Evolutionary conservation across 2,329 filamentous ascomycete genomes (phyloP).

Genomic region (Biscogniauxia sp.): DNA sequence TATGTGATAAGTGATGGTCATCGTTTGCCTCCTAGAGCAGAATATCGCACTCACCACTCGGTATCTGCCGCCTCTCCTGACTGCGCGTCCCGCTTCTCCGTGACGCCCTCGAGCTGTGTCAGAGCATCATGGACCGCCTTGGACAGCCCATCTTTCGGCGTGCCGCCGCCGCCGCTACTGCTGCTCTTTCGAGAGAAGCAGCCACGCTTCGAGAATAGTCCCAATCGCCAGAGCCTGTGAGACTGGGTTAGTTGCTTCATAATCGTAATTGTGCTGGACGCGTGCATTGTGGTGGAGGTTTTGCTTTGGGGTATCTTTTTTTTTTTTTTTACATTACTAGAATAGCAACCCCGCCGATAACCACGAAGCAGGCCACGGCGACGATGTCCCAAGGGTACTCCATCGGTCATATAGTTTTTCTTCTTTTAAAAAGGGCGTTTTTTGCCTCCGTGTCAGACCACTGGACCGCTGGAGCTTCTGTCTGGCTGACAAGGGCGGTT

Average conservation of each 20-base stretch:
- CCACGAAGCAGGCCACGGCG: conserved; percentile 9
- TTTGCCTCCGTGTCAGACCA: not conserved
- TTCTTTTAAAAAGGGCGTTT: too few relatives aligned
- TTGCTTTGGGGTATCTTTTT: too few relatives aligned
- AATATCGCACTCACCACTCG: conserved; percentile 23
- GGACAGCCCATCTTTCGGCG: conserved; percentile 5
- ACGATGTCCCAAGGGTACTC: conserved; percentile 16
- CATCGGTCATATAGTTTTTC: conserved; percentile 10
- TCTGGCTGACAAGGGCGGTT: not conserved
- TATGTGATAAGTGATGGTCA: not conserved
- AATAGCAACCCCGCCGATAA: conserved; percentile 9
- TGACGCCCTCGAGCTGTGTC: conserved; percentile 18
- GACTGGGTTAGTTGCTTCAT: conserved; percentile 2
- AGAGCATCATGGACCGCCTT: conserved; percentile 20
- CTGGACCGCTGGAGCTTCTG: not conserved
- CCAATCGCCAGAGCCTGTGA: not conserved
- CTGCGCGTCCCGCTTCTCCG: conserved; percentile 16
- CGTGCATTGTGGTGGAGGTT: not conserved
- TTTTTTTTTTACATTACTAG: conserved; percentile 15
- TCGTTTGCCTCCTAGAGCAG: too few relatives aligned
- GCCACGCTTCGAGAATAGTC: not conserved
- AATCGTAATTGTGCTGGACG: not conserved
- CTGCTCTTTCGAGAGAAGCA: conserved; percentile 1
- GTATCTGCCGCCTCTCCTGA: conserved; percentile 11
- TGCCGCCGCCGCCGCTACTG: not conserved